Conservation (phyloP, 2,329 filamentous ascomycete genomes). For the Elsinoe necatrix region DNA sequence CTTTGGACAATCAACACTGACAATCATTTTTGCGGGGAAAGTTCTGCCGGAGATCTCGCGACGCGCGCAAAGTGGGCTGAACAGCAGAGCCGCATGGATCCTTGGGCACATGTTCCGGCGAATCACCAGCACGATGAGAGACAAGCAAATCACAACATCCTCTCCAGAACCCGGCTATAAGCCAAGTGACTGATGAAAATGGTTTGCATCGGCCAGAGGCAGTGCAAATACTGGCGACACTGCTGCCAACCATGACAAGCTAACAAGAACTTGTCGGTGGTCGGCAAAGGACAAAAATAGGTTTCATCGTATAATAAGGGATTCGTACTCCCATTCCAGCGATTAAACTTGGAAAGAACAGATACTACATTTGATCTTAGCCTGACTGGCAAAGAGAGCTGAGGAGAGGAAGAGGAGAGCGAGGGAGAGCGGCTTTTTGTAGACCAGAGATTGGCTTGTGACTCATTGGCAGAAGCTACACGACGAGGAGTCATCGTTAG, state of each 20-base stretch:
- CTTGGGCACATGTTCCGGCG: neutral
- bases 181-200: slow-evolving; percentile 1
- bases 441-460: neutral
- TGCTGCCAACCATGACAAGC: neutral
- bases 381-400: slow-evolving; percentile 14
- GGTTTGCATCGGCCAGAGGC: neutral
- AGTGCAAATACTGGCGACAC: slow-evolving; percentile 7
- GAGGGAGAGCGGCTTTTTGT: neutral
- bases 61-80: neutral
- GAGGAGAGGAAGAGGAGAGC: neutral
- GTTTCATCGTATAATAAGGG: slow-evolving; percentile 15
- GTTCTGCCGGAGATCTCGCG: slow-evolving; percentile 2
- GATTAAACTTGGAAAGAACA: slow-evolving; percentile 20
- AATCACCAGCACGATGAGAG: neutral
- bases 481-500: neutral
- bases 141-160: neutral
- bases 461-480: neutral
- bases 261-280: neutral
- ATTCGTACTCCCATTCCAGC: slow-evolving; percentile 14
- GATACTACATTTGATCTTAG: slow-evolving; percentile 21
- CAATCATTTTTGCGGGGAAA: slow-evolving; percentile 11
- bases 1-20: slow-evolving; percentile 9
- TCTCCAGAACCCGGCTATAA: neutral
- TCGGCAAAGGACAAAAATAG: slow-evolving; percentile 17
- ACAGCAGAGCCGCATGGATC: neutral